Evolutionary conservation across 345 rosid species (phyloP).

Genomic region (Cochlearia excelsa): DNA sequence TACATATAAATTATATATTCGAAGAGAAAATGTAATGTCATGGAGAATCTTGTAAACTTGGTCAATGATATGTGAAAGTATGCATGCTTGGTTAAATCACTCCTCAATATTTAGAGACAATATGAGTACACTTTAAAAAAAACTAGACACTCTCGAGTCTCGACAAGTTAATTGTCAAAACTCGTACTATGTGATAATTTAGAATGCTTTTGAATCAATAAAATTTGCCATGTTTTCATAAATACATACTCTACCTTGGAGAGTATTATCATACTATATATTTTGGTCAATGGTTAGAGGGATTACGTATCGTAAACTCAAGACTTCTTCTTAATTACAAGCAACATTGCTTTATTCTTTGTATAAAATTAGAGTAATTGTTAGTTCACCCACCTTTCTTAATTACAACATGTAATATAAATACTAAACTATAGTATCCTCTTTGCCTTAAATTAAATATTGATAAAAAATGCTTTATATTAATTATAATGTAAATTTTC

Average conservation of each 20-base stretch:
- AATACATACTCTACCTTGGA: neutral
- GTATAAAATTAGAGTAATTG: too few relatives aligned
- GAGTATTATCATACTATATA: neutral
- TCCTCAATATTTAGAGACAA: slow-evolving; percentile 29
- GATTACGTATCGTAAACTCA: slow-evolving; percentile 33
- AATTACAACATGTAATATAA: neutral
- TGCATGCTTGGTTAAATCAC: slow-evolving; percentile 30
- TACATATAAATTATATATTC: neutral
- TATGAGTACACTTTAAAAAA: slow-evolving; percentile 19
- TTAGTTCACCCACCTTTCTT: too few relatives aligned
- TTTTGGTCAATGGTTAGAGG: neutral
- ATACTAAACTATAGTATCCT: slow-evolving; percentile 8
- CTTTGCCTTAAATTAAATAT: neutral
- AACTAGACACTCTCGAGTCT: slow-evolving; percentile 18
- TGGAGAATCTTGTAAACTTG: neutral
- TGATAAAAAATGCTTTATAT: too few relatives aligned
- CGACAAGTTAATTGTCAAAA: slow-evolving; percentile 21
- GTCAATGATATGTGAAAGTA: slow-evolving; percentile 18
- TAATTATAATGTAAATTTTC: too few relatives aligned
- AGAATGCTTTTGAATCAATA: slow-evolving; percentile 20
- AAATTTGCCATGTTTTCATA: neutral
- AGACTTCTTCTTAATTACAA: slow-evolving; percentile 1
- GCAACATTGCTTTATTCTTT: neutral
- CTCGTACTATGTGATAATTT: slow-evolving; percentile 14
- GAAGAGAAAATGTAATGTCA: neutral